Evolutionary conservation across 495 filamentous ascomycete species (phyloP).

Genomic region (Penicillium parvum): DNA sequence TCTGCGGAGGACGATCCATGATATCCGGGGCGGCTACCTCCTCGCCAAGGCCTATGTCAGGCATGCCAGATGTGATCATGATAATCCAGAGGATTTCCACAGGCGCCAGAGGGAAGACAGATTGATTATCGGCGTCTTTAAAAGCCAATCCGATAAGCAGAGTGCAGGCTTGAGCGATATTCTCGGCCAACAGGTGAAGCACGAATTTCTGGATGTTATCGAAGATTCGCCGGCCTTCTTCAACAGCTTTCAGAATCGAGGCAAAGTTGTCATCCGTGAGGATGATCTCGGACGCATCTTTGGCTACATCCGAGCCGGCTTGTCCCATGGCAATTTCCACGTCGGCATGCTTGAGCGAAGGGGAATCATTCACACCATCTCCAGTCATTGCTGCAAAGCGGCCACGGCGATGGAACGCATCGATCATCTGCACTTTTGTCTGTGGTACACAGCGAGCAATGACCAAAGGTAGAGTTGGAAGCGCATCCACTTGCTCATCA

Average conservation of each 20-base stretch:
- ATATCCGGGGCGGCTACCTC: constrained; percentile 57
- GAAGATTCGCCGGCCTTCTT: constrained; percentile 62
- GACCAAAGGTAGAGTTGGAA: constrained; percentile 58
- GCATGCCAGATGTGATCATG: constrained; percentile 60
- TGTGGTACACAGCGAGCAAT: constrained; percentile 62
- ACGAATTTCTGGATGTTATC: constrained; percentile 68
- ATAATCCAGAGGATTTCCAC: constrained; percentile 66
- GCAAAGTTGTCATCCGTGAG: constrained; percentile 74
- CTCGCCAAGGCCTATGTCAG: constrained; percentile 63
- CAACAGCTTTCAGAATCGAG: constrained; percentile 60
- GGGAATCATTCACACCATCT: constrained; percentile 91
- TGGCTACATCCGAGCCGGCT: constrained; percentile 74
- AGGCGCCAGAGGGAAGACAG: constrained; percentile 60
- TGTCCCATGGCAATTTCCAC: constrained; percentile 72
- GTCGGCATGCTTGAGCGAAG: constrained; percentile 85
- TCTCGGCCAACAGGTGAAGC: constrained; percentile 58
- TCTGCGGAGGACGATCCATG: constrained; percentile 55
- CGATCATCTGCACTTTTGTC: constrained; percentile 66
- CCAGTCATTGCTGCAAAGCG: constrained; percentile 90
- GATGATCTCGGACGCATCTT: constrained; percentile 69
- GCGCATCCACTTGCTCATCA: constrained; percentile 54
- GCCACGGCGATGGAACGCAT: constrained; percentile 64
- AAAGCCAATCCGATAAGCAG: constrained; percentile 60
- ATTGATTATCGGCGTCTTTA: constrained; percentile 51
- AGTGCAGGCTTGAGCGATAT: constrained; percentile 58